Percentiles rank a stretch among this genome's conserved stretches.
These are phyloP conservation scores for Fusarium sp. DNA, from an alignment of 2,329 filamentous ascomycete species.

Conservation along the genomic window DNA sequence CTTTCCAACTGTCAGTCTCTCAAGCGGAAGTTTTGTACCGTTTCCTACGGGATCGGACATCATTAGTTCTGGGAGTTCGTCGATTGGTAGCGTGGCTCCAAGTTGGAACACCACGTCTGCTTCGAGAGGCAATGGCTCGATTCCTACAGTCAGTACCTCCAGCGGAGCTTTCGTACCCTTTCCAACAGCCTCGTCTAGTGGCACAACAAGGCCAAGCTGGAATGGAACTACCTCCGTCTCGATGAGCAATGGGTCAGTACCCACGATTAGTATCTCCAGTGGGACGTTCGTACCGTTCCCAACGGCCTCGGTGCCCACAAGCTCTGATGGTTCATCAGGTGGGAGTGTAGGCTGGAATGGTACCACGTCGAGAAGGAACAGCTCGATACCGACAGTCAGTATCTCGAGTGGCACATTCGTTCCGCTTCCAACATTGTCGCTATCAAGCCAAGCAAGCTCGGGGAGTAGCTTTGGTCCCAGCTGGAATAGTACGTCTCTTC, in stretches of 20 bases:
- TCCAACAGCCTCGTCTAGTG: not conserved
- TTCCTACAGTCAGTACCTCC: not conserved
- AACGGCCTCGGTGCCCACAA: not conserved
- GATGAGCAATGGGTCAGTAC: not conserved
- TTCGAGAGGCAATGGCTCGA: not conserved
- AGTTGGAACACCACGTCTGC: not conserved
- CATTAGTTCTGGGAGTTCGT: not conserved
- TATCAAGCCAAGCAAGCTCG: not conserved
- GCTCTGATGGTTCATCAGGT: not conserved
- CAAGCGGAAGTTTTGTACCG: not conserved
- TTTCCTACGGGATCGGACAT: not conserved
- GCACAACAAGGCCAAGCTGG: not conserved
- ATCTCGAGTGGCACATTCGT: slow-evolving; percentile 5
- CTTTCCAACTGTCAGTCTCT: not conserved
- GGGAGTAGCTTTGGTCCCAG: not conserved
- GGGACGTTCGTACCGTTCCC: not conserved
- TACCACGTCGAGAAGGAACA: not conserved
- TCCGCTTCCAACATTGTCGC: not conserved
- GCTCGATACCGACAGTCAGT: slow-evolving; percentile 1
- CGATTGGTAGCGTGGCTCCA: not conserved
- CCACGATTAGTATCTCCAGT: not conserved
- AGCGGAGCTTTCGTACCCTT: not conserved
- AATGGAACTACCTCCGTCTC: not conserved
- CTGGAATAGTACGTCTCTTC: slow-evolving; percentile 3
- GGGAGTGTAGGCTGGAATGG: slow-evolving; percentile 1